Evolutionary conservation across 352 stramenopile genomes (phyloP).

Genomic region (Globisporangium nunn): DNA sequence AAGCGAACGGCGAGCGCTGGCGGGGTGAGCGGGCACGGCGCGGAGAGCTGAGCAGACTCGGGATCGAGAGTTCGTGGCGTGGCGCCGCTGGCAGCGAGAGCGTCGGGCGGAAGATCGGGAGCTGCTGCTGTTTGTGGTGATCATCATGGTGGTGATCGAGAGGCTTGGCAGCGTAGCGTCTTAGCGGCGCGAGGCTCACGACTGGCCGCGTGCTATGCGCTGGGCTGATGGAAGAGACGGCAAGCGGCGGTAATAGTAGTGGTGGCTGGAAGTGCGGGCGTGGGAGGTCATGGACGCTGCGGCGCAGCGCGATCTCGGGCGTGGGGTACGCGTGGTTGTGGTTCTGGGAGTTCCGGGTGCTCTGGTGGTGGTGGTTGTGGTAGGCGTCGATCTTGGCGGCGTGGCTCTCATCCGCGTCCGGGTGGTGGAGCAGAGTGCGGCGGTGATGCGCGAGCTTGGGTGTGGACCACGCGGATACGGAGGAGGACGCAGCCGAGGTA

Average conservation of each 20-base stretch:
- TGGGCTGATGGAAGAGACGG: slow-evolving; percentile 33
- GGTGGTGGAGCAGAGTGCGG: neutral
- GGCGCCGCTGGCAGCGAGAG: slow-evolving; percentile 5
- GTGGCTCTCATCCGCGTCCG: neutral
- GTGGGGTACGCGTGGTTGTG: neutral
- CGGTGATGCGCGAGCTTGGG: slow-evolving; percentile 6
- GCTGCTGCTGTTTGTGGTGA: slow-evolving; percentile 25
- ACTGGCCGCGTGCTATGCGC: slow-evolving; percentile 29
- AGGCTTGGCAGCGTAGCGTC: slow-evolving; percentile 18
- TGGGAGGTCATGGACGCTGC: slow-evolving; percentile 11
- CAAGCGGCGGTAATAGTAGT: slow-evolving; percentile 26
- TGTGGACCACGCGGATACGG: neutral
- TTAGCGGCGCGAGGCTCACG: slow-evolving; percentile 30
- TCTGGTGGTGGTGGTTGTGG: neutral
- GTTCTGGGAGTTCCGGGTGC: no score
- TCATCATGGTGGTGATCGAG: slow-evolving; percentile 48
- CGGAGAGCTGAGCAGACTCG: slow-evolving; percentile 6
- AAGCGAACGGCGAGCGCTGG: slow-evolving; percentile 3
- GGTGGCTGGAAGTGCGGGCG: slow-evolving; percentile 8
- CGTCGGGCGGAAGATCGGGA: neutral
- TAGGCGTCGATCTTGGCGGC: neutral
- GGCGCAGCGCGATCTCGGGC: slow-evolving; percentile 10
- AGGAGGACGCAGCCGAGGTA: neutral
- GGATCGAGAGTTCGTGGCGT: slow-evolving; percentile 14
- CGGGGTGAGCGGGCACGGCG: neutral